Base-by-base conservation (phyloP, 2,329 filamentous ascomycete species). In the Nemania sp. region DNA sequence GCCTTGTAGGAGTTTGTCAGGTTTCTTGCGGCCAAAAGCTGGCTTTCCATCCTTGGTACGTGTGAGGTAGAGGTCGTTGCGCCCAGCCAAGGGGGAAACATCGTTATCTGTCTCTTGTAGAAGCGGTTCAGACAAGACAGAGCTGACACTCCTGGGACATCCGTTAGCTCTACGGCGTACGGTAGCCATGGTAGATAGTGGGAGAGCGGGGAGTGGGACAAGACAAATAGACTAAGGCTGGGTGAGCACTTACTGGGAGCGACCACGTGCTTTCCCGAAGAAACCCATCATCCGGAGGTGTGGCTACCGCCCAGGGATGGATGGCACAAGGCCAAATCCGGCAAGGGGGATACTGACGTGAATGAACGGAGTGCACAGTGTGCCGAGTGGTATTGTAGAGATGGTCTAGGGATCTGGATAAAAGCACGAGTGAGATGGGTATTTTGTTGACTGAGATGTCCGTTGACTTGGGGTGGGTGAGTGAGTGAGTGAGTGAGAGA, bases 1-100 rank as follows among this genome's bases (percentile, higher is more conserved):
- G 47, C 75, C 71, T 66, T 71, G 56, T 20, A 75, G 45, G 11
- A 75, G 64, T 8, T 56, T 72, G 3, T 67, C 63, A 26, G 58
- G 47, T 61, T 75, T 77, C 59, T 75, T 77, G 11, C 76, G 75
- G 41, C 70, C 73, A 10, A 75, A 47, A 11, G 73, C 76, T 18
- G 72, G 73, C 20, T 70, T 75, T 41, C 76, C 75, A 38, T 67
- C 66, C 43, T 70, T 74, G 4, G 72, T 74, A 18, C 56, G 73
- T 15, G 74, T 75, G 43, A 76, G 56, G 64, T 73, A 78, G 29
- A 77, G 45, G 3, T 64, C 29, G 20, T 54, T 63, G 11, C 59
- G 56, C 43, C 65, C 56, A 58, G 73, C 73, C 8, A 75, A 57
- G 51, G 70, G 73, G 47, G 67, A 6, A 26, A 64, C 64, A 32